Evolutionary conservation across 2,329 filamentous ascomycete species (phyloP).

Genomic region (Pseudogymnoascus sp.): DNA sequence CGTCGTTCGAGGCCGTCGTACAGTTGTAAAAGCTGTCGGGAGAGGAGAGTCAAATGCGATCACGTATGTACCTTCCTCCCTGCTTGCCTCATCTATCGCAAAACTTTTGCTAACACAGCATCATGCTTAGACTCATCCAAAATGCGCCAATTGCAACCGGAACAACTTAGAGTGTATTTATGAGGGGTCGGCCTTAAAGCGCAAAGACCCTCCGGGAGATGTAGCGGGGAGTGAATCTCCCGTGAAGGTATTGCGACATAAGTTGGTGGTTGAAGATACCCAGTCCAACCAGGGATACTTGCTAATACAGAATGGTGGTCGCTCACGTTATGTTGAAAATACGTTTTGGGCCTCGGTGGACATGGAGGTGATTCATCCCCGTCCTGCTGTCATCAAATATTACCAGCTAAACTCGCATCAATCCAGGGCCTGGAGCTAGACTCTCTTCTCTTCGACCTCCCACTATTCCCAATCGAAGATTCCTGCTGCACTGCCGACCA

Average conservation of each 20-base stretch:
- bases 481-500: slow-evolving; percentile 20
- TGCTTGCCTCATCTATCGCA: neutral
- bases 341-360: slow-evolving; percentile 66
- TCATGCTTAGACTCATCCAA: neutral
- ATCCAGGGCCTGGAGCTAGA: slow-evolving; percentile 1
- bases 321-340: slow-evolving; percentile 63
- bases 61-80: neutral
- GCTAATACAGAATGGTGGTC: slow-evolving; percentile 33
- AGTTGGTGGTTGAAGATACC: neutral
- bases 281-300: slow-evolving; percentile 5
- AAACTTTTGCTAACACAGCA: neutral
- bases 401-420: neutral
- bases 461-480: neutral
- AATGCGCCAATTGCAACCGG: neutral
- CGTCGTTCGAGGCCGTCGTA: neutral
- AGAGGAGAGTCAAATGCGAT: neutral
- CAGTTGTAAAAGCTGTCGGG: neutral
- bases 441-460: slow-evolving; percentile 4
- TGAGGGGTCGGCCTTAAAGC: neutral
- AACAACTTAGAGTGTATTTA: neutral
- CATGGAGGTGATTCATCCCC: slow-evolving; percentile 49
- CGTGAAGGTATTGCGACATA: neutral
- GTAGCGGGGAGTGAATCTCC: neutral
- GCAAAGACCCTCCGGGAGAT: neutral
- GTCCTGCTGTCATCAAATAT: neutral